A percentile compares a stretch with the other conserved stretches of the same genome.
Evolutionary conservation across 2,329 filamentous ascomycete genomes (phyloP).

Genomic region (Pochonia chlamydosporia): DNA sequence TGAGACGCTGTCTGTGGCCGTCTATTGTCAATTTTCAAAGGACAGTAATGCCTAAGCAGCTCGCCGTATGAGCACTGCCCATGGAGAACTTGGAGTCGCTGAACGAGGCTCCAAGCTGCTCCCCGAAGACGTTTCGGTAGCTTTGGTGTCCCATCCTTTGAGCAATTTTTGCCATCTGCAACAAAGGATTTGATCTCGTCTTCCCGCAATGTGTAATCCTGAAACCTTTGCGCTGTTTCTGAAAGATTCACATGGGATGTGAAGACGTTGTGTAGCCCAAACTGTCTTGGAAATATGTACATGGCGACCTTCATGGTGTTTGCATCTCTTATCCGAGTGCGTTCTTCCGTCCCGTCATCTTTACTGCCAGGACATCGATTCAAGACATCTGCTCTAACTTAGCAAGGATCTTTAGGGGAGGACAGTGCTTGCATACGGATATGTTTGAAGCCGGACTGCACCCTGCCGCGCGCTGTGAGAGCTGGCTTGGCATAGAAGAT

Average conservation of each 20-base stretch:
- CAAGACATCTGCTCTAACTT: slow-evolving; percentile 59
- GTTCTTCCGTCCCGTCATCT: background rate
- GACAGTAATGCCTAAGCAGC: slow-evolving; percentile 77
- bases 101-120: slow-evolving; percentile 50
- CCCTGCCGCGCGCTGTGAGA: slow-evolving; percentile 59
- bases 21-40: slow-evolving; percentile 31
- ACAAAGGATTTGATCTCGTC: slow-evolving; percentile 58
- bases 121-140: slow-evolving; percentile 67
- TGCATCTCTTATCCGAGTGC: slow-evolving; percentile 17
- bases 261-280: slow-evolving; percentile 89
- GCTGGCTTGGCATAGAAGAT: slow-evolving; percentile 80
- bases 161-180: slow-evolving; percentile 4
- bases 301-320: slow-evolving; percentile 72
- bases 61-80: slow-evolving; percentile 71
- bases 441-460: slow-evolving; percentile 71
- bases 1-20: background rate
- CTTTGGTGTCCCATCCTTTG: slow-evolving; percentile 20
- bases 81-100: slow-evolving; percentile 65
- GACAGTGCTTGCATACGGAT: slow-evolving; percentile 57
- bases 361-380: slow-evolving; percentile 53
- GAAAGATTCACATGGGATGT: slow-evolving; percentile 58
- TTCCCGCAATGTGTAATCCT: slow-evolving; percentile 82
- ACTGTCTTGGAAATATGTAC: slow-evolving; percentile 91
- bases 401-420: slow-evolving; percentile 4
- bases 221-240: slow-evolving; percentile 67